Base-by-base conservation (phyloP, 2,329 filamentous ascomycete species). In the Hypoxylon sp. region DNA sequence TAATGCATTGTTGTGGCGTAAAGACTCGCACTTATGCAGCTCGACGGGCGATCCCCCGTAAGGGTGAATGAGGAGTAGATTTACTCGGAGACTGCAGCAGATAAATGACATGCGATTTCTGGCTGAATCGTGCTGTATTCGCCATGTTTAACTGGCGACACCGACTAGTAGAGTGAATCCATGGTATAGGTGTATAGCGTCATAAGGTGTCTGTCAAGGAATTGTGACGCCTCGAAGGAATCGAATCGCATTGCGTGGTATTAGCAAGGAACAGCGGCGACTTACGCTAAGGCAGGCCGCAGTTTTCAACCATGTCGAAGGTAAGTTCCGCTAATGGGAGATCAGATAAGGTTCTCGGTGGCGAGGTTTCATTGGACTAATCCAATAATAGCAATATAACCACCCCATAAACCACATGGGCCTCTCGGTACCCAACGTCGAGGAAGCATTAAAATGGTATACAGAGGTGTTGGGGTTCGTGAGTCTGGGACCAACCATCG, bases 331-430 rank as follows among this genome's bases (percentile, higher is more conserved):
- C 8, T 8, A 16, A 40, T 40, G 36, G 36, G 4, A 40, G 36
- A 40, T 40, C 36, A 40, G 36, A 40, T 40, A 46, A 28, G 42
- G 20, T 46, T 46, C 42, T 24, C 14, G 26, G 42, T 46, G 42
- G 24, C 24, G 20, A 14, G 11, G 42, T 28, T 46, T 22, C 20
- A 46, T 22, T 28, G 7, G 14, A 14, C 20, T 46, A 46, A 46
- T 14, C 20, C 42, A 24, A 26, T 28, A 28, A 28, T 24, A 46
- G 42, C 20, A 46, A 24, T 46, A 46, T 12, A 28, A 46, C 42
- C 24, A 46, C 26, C 9, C 42, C 7, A 40, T 40, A 40, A 40
- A 40, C 36, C 36, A 40, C 36, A 40, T 40, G 36, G 36, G 36
- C 22, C 20, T 46, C 12, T 46, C 42, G 42, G 20, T 46, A 46